A percentile compares a stretch with the other conserved stretches of the same genome.
Evolutionary conservation across 1,139 yeast species (phyloP).

Genomic region (Sugiyamaella japonica): DNA sequence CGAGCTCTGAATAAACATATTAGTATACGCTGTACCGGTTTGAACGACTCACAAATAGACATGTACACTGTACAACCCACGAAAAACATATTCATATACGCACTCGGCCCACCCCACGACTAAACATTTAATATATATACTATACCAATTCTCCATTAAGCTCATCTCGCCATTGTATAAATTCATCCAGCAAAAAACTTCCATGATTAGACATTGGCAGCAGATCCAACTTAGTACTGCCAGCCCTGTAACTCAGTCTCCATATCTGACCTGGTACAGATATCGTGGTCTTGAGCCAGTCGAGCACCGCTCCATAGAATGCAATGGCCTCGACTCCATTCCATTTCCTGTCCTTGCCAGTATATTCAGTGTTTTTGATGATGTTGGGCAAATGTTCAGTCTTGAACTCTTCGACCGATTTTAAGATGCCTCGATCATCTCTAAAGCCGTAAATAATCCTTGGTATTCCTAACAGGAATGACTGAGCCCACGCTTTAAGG

Average conservation of each 20-base stretch:
- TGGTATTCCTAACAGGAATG: constrained; percentile 81
- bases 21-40: too few species aligned
- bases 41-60: not conserved
- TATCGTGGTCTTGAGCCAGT: constrained; percentile 65
- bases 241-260: constrained; percentile 46
- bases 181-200: constrained; percentile 53
- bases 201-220: constrained; percentile 40
- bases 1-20: too few species aligned
- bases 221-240: constrained; percentile 45
- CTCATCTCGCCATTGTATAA: constrained; percentile 58
- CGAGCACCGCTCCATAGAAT: constrained; percentile 82
- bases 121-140: not conserved
- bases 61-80: too few species aligned
- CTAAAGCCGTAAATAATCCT: constrained; percentile 82
- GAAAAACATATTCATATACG: not conserved
- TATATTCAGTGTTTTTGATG: constrained; percentile 44
- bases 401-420: constrained; percentile 68
- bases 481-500: constrained; percentile 88
- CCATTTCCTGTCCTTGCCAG: constrained; percentile 43
- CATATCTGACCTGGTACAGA: constrained; percentile 52
- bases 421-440: constrained; percentile 63
- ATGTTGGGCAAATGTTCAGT: constrained; percentile 75
- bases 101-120: too few species aligned
- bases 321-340: constrained; percentile 76
- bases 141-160: not conserved